Evolutionary conservation across 305 asterid genomes (phyloP).

Genomic region (Fraxinus platypoda): DNA sequence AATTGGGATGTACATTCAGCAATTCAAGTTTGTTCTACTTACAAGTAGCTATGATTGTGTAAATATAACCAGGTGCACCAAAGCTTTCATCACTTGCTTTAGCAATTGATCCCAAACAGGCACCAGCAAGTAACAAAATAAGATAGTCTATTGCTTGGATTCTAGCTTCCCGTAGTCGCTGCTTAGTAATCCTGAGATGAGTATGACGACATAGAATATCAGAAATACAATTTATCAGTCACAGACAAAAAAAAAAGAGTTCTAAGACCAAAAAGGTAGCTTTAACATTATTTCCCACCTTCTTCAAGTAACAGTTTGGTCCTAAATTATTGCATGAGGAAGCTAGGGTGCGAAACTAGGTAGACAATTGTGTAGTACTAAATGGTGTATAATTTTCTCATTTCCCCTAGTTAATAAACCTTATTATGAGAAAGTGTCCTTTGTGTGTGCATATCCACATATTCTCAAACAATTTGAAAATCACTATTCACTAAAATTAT

Average conservation of each 20-base stretch:
- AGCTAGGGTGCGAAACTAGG: neutral
- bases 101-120: slow-evolving; percentile 77
- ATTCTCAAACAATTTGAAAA: neutral
- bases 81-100: slow-evolving; percentile 76
- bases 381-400: neutral
- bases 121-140: slow-evolving; percentile 84
- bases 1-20: neutral
- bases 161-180: slow-evolving; percentile 79
- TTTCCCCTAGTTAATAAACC: neutral
- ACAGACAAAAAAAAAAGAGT: neutral
- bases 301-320: neutral
- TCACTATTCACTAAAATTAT: neutral
- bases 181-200: slow-evolving; percentile 65
- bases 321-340: neutral
- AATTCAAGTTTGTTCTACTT: slow-evolving; percentile 30
- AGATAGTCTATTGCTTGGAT: slow-evolving; percentile 73
- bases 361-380: neutral
- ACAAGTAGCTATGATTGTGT: slow-evolving; percentile 87
- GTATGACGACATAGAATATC: slow-evolving; percentile 4
- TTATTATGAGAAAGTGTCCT: neutral
- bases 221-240: neutral
- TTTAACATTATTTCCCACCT: neutral
- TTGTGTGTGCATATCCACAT: neutral
- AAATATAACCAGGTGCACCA: slow-evolving; percentile 77
- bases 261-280: neutral